Base-by-base conservation (phyloP, 108 stramenopile genomes). In the Cyclotella sp. region DNA sequence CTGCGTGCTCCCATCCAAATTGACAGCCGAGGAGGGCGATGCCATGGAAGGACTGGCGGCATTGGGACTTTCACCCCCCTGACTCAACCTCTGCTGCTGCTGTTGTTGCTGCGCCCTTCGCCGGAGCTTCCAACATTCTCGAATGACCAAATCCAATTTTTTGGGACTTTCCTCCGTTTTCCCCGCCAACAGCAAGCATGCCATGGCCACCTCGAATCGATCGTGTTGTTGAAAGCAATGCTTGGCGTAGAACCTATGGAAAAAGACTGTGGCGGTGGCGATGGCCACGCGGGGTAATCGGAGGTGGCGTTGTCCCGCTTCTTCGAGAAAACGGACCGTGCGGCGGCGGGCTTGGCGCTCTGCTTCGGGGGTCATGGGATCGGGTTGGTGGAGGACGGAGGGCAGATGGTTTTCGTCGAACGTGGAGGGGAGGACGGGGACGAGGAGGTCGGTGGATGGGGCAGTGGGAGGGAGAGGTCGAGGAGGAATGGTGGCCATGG, bases 141-240 rank as follows among this genome's bases (percentile, higher is more conserved):
- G 66, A 58, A 94, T 82, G 22, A 96, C 88, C 15, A 72, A 62
- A 41, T 83, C 85, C 19, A 96, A 79, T 63, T 94, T 96, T 55
- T 89, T 89, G 59, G 96, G 93, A 52, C 90, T 86, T 72, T 96
- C 96, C 58, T 96, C 96, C 54, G 92, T 93, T 70, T 96, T 96
- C 68, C 89, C 89, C 13, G 96, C 96, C 44, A 96, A 72, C 21
- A 96, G 72, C 27, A 94, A 70, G 60, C 90, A 89, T 1, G 96
- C 96, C 53, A 93, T 87, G 42, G 93, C 91, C 13, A 94, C 92
- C 75, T 94, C 93, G 65, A 94, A 94, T 9, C 93, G 89, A 79
- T 94, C 91, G 68, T 96, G 96, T 45, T 91, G 81, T 30, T 79
- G 76, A 74, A 96, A 96, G 14, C 89, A 87, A 58, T 96, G 96